These are phyloP conservation scores for Plectosphaerella sp. DNA, from an alignment of 2,329 filamentous ascomycete species.

Conservation along the genomic window DNA sequence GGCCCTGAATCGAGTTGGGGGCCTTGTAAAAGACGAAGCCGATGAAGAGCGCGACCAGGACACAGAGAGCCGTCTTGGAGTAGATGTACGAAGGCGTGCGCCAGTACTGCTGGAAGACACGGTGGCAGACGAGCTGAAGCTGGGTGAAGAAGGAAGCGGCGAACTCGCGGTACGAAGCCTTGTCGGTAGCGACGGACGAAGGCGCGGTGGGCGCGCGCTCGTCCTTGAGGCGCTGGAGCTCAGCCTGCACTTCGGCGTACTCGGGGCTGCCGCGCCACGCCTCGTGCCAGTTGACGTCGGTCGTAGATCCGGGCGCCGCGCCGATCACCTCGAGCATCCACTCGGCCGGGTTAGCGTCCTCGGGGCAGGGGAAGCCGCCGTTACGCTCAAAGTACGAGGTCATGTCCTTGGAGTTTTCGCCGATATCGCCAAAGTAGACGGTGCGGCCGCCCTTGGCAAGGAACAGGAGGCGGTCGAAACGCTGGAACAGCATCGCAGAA, in stretches of 20 bases:
- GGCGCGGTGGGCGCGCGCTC: slow-evolving; percentile 31
- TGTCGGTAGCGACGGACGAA: slow-evolving; percentile 25
- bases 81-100: slow-evolving; percentile 86
- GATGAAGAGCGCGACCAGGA: slow-evolving; percentile 66
- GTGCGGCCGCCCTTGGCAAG: slow-evolving; percentile 71
- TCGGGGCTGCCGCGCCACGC: slow-evolving; percentile 58
- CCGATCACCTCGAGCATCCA: slow-evolving; percentile 67
- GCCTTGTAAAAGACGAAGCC: slow-evolving; percentile 77
- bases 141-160: slow-evolving; percentile 71
- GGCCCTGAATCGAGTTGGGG: slow-evolving; percentile 66
- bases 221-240: slow-evolving; percentile 52
- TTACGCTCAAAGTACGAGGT: slow-evolving; percentile 74
- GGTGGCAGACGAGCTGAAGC: slow-evolving; percentile 60
- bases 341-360: slow-evolving; percentile 73
- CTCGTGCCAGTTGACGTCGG: slow-evolving; percentile 62
- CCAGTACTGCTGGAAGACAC: slow-evolving; percentile 91
- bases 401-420: slow-evolving; percentile 62
- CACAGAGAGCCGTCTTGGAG: slow-evolving; percentile 68
- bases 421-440: slow-evolving; percentile 79
- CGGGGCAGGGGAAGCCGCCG: slow-evolving; percentile 60
- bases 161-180: slow-evolving; percentile 64
- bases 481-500: slow-evolving; percentile 91
- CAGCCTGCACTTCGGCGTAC: slow-evolving; percentile 48
- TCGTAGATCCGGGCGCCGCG: slow-evolving; percentile 59
- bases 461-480: slow-evolving; percentile 79